These are phyloP conservation scores for Cladophialophora chaetospira DNA, from an alignment of 2,329 filamentous ascomycete genomes.

Conservation along the genomic window DNA sequence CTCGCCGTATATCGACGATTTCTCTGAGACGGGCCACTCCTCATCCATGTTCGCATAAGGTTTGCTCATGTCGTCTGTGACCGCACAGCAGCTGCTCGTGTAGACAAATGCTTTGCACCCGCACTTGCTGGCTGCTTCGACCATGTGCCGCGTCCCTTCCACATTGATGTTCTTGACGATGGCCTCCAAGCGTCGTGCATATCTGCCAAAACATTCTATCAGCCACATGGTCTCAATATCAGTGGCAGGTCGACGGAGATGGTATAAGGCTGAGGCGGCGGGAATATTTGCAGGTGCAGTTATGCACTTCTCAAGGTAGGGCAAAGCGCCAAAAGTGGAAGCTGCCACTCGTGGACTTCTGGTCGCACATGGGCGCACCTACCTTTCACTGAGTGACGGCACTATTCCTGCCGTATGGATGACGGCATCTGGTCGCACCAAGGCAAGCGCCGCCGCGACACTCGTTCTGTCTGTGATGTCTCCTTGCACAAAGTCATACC, in stretches of 20 bases:
- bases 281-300: not conserved
- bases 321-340: not conserved
- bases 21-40: slow-evolving; percentile 42
- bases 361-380: slow-evolving; percentile 1
- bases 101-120: slow-evolving; percentile 56
- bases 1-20: slow-evolving; percentile 48
- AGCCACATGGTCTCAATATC: slow-evolving; percentile 26
- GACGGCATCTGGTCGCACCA: slow-evolving; percentile 51
- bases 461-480: slow-evolving; percentile 39
- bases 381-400: slow-evolving; percentile 42
- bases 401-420: slow-evolving; percentile 57
- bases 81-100: slow-evolving; percentile 58
- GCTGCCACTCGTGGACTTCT: not conserved
- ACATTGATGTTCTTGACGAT: slow-evolving; percentile 56
- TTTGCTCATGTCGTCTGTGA: slow-evolving; percentile 52
- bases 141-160: slow-evolving; percentile 56
- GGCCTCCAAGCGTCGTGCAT: slow-evolving; percentile 39
- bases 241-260: not conserved
- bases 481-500: slow-evolving; percentile 19
- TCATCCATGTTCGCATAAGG: slow-evolving; percentile 44
- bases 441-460: slow-evolving; percentile 40
- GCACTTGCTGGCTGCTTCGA: slow-evolving; percentile 48
- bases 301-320: not conserved
- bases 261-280: not conserved
- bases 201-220: slow-evolving; percentile 27